phyloP scores from a whole-genome alignment of 768 basidiomycete genomes.

The Piloderma croceum region DNA sequence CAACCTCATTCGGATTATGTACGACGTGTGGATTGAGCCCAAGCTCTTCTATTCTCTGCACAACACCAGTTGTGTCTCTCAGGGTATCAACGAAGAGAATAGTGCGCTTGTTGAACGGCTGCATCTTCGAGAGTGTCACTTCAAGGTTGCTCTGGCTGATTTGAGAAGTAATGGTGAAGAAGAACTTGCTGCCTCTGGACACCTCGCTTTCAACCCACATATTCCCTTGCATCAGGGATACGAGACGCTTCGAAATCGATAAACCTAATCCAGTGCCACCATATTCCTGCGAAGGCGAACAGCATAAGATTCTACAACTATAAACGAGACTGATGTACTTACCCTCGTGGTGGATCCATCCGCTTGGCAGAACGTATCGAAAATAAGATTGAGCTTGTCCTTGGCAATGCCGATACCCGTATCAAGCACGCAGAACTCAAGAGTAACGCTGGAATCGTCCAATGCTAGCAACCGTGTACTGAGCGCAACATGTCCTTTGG shows the following conservation, averaged over 20 bases:
- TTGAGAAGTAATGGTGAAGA: slow-evolving; percentile 91
- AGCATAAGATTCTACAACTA: slow-evolving; percentile 2
- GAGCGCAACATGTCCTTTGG: slow-evolving; percentile 86
- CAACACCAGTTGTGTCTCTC: slow-evolving; percentile 68
- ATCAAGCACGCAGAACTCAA: slow-evolving; percentile 97
- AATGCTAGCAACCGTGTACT: slow-evolving; percentile 74
- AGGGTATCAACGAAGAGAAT: slow-evolving; percentile 92
- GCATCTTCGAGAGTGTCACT: slow-evolving; percentile 69
- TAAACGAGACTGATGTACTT: slow-evolving; percentile 24
- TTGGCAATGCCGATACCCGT: slow-evolving; percentile 98
- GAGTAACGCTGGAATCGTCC: slow-evolving; percentile 78
- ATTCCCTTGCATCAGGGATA: slow-evolving; percentile 95
- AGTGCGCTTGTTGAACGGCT: slow-evolving; percentile 79
- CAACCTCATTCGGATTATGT: slow-evolving; percentile 73
- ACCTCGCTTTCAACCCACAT: slow-evolving; percentile 99
- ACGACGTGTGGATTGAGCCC: slow-evolving; percentile 73
- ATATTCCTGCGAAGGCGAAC: slow-evolving; percentile 63
- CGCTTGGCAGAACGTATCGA: slow-evolving; percentile 98
- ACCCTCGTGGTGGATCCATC: slow-evolving; percentile 96
- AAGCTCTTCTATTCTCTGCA: slow-evolving; percentile 70
- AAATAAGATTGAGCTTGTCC: slow-evolving; percentile 96
- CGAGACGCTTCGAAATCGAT: slow-evolving; percentile 95
- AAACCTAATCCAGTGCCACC: slow-evolving; percentile 95
- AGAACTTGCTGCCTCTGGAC: slow-evolving; percentile 88
- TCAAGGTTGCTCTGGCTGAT: slow-evolving; percentile 74